Percentiles rank a stretch among this genome's conserved stretches.
These are phyloP conservation scores for Chenopodium suecicum DNA, from an alignment of 148 eudicot species.

Conservation along the genomic window DNA sequence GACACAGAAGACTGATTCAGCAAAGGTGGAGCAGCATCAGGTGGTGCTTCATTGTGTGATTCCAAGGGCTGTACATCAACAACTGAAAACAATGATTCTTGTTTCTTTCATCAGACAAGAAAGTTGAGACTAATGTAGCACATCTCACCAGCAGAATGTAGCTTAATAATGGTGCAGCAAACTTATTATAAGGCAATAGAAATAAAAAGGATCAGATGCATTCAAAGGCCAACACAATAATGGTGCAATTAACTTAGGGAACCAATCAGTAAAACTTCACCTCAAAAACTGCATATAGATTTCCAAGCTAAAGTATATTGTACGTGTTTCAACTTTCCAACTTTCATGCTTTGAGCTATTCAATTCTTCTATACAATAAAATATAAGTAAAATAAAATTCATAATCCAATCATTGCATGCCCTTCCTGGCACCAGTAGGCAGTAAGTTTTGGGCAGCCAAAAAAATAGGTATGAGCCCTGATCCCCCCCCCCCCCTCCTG, in stretches of 20 bases:
- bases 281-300: neutral
- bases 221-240: neutral
- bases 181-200: neutral
- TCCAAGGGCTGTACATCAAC: conserved; percentile 56
- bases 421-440: neutral
- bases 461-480: neutral
- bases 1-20: conserved; percentile 27
- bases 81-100: neutral
- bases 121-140: neutral
- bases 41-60: conserved; percentile 32
- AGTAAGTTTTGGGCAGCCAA: neutral
- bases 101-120: neutral
- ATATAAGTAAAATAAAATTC: no score
- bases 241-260: neutral
- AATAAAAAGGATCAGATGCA: neutral
- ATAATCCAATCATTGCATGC: neutral
- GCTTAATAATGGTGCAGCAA: no score
- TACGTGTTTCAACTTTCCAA: neutral
- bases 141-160: neutral
- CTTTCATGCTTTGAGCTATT: neutral
- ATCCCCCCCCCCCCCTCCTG: no score
- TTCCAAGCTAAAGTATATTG: neutral
- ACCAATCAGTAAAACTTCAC: neutral
- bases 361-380: neutral
- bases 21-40: conserved; percentile 35